Percentiles rank a stretch among this genome's conserved stretches.
Conservation (phyloP, 2,329 filamentous ascomycete genomes). For the Botrytis pseudocinerea region DNA sequence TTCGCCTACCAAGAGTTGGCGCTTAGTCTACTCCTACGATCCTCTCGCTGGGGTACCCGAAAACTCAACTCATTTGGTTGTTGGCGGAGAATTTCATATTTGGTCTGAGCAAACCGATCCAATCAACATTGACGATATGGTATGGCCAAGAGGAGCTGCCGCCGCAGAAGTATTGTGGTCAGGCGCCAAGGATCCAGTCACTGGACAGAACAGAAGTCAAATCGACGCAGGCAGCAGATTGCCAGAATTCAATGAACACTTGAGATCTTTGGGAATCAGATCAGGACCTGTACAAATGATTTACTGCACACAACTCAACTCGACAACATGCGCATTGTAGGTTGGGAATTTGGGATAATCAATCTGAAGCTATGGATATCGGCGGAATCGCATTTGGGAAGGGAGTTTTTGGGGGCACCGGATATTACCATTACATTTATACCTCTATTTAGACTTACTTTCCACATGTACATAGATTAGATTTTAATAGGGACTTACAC, state of each 20-base stretch:
- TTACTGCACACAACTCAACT: conserved; percentile 66
- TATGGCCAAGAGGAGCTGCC: conserved; percentile 76
- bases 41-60: conserved; percentile 64
- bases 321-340: conserved; percentile 47
- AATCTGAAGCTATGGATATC: not conserved
- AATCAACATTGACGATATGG: conserved; percentile 69
- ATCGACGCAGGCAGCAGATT: conserved; percentile 68
- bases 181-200: conserved; percentile 60
- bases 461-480: conserved; percentile 4
- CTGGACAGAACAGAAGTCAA: conserved; percentile 69
- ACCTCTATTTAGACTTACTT: conserved; percentile 2
- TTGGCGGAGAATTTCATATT: conserved; percentile 79
- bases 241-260: conserved; percentile 72
- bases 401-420: not conserved
- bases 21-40: conserved; percentile 77
- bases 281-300: conserved; percentile 70
- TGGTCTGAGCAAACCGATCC: conserved; percentile 82
- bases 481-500: not conserved
- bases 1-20: conserved; percentile 77
- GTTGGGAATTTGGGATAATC: not conserved
- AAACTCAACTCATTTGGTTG: conserved; percentile 63
- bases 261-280: conserved; percentile 59
- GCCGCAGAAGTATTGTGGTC: conserved; percentile 82
- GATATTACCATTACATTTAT: not conserved
- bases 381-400: not conserved